Evolutionary conservation across 208 protist genomes (phyloP).

Genomic region (Leishmania aethiopica): DNA sequence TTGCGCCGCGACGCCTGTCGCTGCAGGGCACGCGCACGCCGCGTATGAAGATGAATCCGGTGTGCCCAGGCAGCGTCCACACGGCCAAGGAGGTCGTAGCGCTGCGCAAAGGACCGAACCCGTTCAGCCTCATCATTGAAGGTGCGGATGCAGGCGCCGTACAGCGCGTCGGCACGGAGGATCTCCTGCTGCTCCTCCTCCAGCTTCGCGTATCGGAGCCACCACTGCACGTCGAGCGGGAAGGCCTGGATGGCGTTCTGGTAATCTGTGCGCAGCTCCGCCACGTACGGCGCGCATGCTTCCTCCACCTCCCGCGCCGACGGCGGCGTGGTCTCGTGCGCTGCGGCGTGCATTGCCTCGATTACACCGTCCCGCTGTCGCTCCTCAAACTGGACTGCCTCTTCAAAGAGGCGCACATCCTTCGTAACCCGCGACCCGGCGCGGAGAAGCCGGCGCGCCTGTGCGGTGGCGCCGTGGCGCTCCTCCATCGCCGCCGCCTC

Average conservation of each 20-base stretch:
- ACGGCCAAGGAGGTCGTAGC: constrained; percentile 70
- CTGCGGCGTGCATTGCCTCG: not conserved
- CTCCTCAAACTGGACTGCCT: constrained; percentile 49
- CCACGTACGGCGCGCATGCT: constrained; percentile 26
- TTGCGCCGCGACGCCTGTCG: constrained; percentile 5
- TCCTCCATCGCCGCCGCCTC: constrained; percentile 81
- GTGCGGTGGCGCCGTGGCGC: constrained; percentile 47
- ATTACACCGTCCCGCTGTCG: constrained; percentile 20
- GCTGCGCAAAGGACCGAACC: constrained; percentile 55
- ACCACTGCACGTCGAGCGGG: constrained; percentile 59
- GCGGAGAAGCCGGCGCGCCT: constrained; percentile 67
- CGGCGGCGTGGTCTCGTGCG: not conserved
- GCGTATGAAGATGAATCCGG: constrained; percentile 56
- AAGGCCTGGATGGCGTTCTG: constrained; percentile 68
- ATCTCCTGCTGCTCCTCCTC: constrained; percentile 70
- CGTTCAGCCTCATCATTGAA: constrained; percentile 48
- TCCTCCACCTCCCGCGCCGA: constrained; percentile 12
- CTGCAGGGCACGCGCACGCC: constrained; percentile 30
- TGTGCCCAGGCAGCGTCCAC: constrained; percentile 76
- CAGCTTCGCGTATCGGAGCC: constrained; percentile 77
- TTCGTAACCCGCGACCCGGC: constrained; percentile 60
- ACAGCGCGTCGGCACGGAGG: constrained; percentile 61
- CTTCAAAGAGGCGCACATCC: constrained; percentile 38
- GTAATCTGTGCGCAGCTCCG: constrained; percentile 39
- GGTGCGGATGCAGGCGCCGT: constrained; percentile 50